phyloP scores from a whole-genome alignment of 2,329 filamentous ascomycete species.

The Colletotrichum tropicicola region DNA sequence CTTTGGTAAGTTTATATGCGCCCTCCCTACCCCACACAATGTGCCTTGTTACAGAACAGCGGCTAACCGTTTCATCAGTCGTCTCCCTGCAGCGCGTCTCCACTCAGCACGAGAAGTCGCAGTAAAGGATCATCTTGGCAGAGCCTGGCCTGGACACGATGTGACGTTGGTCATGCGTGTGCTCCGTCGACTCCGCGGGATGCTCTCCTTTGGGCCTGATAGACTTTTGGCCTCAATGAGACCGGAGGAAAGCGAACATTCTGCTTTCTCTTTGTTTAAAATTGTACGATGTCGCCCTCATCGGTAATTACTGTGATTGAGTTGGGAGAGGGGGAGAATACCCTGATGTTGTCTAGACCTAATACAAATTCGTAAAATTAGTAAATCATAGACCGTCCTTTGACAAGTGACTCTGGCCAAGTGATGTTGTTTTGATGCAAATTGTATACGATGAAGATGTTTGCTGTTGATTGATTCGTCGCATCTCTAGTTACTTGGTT shows the following conservation, averaged over 20 bases:
- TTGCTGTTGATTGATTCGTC: background rate
- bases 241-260: constrained; percentile 18
- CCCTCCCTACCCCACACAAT: constrained; percentile 11
- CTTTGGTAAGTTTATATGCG: constrained; percentile 72
- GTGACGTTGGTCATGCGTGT: background rate
- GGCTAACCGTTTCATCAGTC: constrained; percentile 68
- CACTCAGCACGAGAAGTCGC: constrained; percentile 89
- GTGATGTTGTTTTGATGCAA: background rate
- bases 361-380: constrained; percentile 30
- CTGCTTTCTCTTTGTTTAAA: constrained; percentile 31
- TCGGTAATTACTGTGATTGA: constrained; percentile 30
- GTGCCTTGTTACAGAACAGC: background rate
- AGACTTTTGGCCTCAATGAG: constrained; percentile 24
- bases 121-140: constrained; percentile 54
- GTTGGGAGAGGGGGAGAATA: constrained; percentile 20
- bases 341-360: constrained; percentile 27
- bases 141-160: constrained; percentile 6
- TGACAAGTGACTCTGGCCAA: background rate
- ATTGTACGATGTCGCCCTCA: constrained; percentile 30
- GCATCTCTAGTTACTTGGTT: too few species aligned
- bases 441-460: background rate
- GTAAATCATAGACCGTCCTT: background rate
- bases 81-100: constrained; percentile 91
- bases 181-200: constrained; percentile 9
- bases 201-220: constrained; percentile 18